Base-by-base conservation (phyloP, 768 basidiomycete genomes). In the Candolleomyces eurysporus region DNA sequence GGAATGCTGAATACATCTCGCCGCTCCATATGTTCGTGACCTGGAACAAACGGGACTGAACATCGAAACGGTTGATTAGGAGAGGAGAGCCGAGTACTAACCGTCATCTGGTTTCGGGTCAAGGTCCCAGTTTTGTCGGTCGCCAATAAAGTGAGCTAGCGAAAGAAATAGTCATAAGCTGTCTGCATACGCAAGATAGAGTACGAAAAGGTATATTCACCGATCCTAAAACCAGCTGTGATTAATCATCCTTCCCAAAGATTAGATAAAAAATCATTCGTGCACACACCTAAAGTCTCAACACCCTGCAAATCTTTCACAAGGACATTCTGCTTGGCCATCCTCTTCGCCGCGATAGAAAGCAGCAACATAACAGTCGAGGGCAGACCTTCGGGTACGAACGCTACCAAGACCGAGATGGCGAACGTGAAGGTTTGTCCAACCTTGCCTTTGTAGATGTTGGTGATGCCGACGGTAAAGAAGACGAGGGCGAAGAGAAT, bases 241-340 rank as follows among this genome's bases (percentile, higher is more conserved):
- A 85, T 39, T 65, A 21, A 63, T 51, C 60, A 48, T 43, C 30
- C 30, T 26, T 58, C 32, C 7, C 17, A 26, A 46, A 11, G 21
- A 6, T 31, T 11, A 16, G 67, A 85, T 7, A 52, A 21, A 46
- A 10, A 7, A 7, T 13, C 32, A 16, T 30, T 7, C 36, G 6
- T 36, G 60, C 50, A 62, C 71, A 82, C 65, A 80, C 86, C 87
- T 17, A 89, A 75, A 3, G 87, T 88, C 68, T 89, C 87, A 0
- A 89, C 87, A 46, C 87, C 87, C 68, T 88, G 87, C n/a, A 89
- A 69, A 65, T 88, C 86, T 65, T 89, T 89, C 17, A 88, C 87
- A n/a, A 89, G 76, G 5, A 89, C 87, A 62, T 88, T 87, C 69
- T 86, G 85, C 22, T 79, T 79, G 0, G 88, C 87, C 87, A 89